phyloP scores from a whole-genome alignment of 176 grass and related monocot genomes.

The Eragrostis nindensis region DNA sequence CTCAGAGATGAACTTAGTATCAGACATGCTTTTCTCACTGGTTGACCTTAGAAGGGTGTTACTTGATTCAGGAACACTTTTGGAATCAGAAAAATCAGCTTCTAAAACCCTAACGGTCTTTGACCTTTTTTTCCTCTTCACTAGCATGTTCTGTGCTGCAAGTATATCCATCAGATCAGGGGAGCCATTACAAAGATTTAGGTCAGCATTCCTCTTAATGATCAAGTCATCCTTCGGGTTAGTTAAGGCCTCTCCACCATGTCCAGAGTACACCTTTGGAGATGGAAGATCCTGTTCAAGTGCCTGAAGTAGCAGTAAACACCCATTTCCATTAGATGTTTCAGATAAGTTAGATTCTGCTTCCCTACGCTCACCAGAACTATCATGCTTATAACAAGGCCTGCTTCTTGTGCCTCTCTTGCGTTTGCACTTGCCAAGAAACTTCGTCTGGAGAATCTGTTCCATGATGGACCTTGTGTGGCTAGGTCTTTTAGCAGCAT shows the following conservation, averaged over 20 bases:
- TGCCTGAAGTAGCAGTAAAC: slow-evolving; percentile 60
- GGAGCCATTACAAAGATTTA: slow-evolving; percentile 13
- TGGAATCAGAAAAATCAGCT: slow-evolving; percentile 35
- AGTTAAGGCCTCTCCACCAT: slow-evolving; percentile 21
- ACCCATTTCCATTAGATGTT: slow-evolving; percentile 49
- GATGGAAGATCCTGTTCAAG: slow-evolving; percentile 56
- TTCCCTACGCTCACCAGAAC: slow-evolving; percentile 45
- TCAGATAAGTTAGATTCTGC: slow-evolving; percentile 51
- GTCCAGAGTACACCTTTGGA: slow-evolving; percentile 2
- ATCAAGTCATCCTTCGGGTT: slow-evolving; percentile 19
- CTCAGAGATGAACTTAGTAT: slow-evolving; percentile 33
- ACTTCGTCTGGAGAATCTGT: slow-evolving; percentile 56
- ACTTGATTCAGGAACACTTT: slow-evolving; percentile 34
- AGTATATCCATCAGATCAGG: slow-evolving; percentile 22
- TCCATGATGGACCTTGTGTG: slow-evolving; percentile 45
- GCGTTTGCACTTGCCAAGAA: slow-evolving; percentile 45
- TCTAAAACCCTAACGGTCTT: slow-evolving; percentile 47
- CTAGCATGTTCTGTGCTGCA: slow-evolving; percentile 31
- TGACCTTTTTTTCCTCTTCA: slow-evolving; percentile 49
- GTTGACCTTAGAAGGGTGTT: slow-evolving; percentile 38
- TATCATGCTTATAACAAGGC: slow-evolving; percentile 49
- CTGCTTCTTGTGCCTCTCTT: slow-evolving; percentile 56
- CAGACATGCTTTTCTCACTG: slow-evolving; percentile 45
- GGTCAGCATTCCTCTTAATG: slow-evolving; percentile 20
- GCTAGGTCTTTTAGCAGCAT: slow-evolving; percentile 25